These are phyloP conservation scores for Starmerella khaoyaiensis DNA, from an alignment of 805 yeast species.

Conservation along the genomic window DNA sequence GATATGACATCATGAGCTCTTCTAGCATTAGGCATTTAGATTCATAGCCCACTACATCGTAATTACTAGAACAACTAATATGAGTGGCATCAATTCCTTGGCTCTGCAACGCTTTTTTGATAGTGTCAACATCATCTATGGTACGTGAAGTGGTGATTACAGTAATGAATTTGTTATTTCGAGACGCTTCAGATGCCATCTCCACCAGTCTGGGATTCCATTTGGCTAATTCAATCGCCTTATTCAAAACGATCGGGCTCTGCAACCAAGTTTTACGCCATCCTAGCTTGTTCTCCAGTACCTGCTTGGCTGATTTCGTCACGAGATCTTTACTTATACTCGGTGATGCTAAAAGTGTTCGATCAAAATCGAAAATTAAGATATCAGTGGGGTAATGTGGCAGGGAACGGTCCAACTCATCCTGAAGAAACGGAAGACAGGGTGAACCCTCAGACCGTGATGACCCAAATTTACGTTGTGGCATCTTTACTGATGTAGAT, in stretches of 20 bases:
- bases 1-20: constrained; percentile 15
- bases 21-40: constrained; percentile 13
- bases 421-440: constrained; percentile 10
- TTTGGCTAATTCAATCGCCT: constrained; percentile 5
- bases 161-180: constrained; percentile 2
- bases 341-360: constrained; percentile 18
- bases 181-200: constrained; percentile 9
- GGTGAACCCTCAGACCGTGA: constrained; percentile 14
- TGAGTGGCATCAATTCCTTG: constrained; percentile 17
- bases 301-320: constrained; percentile 7
- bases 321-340: constrained; percentile 12
- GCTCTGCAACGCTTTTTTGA: constrained; percentile 9
- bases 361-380: constrained; percentile 19
- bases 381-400: constrained; percentile 13
- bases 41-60: not conserved
- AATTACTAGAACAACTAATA: constrained; percentile 13
- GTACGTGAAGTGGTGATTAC: constrained; percentile 19
- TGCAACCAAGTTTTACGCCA: constrained; percentile 13
- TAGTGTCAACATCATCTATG: constrained; percentile 1
- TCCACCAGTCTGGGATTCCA: constrained; percentile 18
- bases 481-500: too few relatives aligned
- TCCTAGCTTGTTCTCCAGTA: constrained; percentile 14
- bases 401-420: constrained; percentile 1
- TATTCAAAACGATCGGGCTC: constrained; percentile 14
- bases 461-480: too few relatives aligned